phyloP scores from a whole-genome alignment of 2,329 filamentous ascomycete species.

The Neofusicoccum sp. region DNA sequence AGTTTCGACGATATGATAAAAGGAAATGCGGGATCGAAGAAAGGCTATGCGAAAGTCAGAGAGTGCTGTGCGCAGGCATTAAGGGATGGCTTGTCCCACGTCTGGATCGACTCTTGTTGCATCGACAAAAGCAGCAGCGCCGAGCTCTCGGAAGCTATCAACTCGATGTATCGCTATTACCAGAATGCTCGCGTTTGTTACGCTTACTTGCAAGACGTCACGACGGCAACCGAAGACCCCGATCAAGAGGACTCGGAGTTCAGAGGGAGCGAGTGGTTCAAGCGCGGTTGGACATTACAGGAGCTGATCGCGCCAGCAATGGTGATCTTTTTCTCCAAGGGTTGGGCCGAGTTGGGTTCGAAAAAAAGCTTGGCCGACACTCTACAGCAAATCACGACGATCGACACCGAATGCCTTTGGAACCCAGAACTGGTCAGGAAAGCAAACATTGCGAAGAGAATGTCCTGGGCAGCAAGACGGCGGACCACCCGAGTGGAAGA shows the following conservation, averaged over 20 bases:
- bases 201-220: slow-evolving; percentile 21
- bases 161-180: slow-evolving; percentile 25
- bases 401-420: no score
- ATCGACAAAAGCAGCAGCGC: slow-evolving; percentile 23
- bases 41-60: slow-evolving; percentile 7
- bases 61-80: slow-evolving; percentile 11
- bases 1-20: slow-evolving; percentile 1
- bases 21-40: background rate
- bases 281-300: slow-evolving; percentile 18
- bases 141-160: slow-evolving; percentile 22
- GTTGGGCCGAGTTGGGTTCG: background rate
- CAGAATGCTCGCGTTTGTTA: slow-evolving; percentile 18
- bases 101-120: slow-evolving; percentile 28
- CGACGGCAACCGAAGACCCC: background rate
- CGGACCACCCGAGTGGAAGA: slow-evolving; percentile 25
- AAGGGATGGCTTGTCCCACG: slow-evolving; percentile 19
- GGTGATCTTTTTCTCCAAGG: slow-evolving; percentile 3
- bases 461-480: slow-evolving; percentile 26
- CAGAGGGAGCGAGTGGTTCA: slow-evolving; percentile 12
- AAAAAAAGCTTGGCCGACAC: background rate
- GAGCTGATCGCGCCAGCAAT: slow-evolving; percentile 15
- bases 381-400: no score
- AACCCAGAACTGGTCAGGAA: no score
- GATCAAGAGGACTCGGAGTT: background rate
- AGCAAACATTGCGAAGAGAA: slow-evolving; percentile 23